Base-by-base conservation (phyloP, 2,329 filamentous ascomycete species). In the Xylariaceae sp. region DNA sequence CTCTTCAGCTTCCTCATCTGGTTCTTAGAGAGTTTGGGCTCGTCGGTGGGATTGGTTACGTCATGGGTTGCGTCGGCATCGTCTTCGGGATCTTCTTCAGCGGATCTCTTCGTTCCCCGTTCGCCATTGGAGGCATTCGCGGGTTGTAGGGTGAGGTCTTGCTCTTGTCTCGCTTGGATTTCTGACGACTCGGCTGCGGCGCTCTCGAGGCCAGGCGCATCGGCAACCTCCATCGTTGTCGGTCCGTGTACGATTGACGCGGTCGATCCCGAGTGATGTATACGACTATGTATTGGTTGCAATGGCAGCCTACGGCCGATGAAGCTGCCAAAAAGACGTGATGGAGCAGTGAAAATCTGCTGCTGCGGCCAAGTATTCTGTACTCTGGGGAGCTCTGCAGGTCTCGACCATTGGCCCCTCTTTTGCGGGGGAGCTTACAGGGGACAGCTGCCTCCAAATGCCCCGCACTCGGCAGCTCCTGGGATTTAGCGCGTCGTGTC, bases 1-100 rank as follows among this genome's bases (percentile, higher is more conserved):
- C 83, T 84, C 53, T 80, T 82, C 45, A 90, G 74, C 63, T 90
- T 92, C 70, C 95, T 96, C 52, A 86, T 73, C 59, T 92, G 87
- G 62, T 86, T 95, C 64, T 97, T 97, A 15, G 92, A 96, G 45
- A 96, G 54, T 52, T 51, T 46, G n/a, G 57, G 53, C 11, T 52
- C 47, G 44, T 58, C 56, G 6, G 52, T 51, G 2, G 42, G 17
- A 12, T 30, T 35, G 15, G 33, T 39, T 14, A 39, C 55, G 55
- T 72, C 46, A 68, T 74, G 44, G 69, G 69, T 48, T 69, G 86
- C 46, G 81, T 81, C 45, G 68, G 78, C 45, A 65, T 79, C 44
- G 72, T 33, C 45, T 83, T 85, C 53, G 82, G 81, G 56, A 72
- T 85, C 55, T 75, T 80, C 56, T 68, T 71, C 56, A 68, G 73